phyloP scores from a whole-genome alignment of 2,329 filamentous ascomycete species.

The Alternaria longipes region DNA sequence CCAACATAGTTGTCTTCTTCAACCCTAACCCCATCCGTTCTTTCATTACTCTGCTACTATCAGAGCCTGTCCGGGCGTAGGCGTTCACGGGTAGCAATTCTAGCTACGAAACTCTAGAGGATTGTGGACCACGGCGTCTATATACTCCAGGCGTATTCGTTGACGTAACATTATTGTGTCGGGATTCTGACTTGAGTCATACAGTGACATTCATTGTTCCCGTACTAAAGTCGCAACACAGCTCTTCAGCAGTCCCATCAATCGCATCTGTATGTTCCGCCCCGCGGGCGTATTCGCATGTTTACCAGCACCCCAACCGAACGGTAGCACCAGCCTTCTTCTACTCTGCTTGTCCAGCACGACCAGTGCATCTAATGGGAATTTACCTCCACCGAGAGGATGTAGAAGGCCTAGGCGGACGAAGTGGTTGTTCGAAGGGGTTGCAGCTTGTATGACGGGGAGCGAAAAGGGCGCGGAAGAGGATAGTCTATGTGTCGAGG shows the following conservation, averaged over 20 bases:
- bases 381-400: constrained; percentile 56
- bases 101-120: too few relatives aligned
- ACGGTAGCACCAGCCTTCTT: constrained; percentile 54
- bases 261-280: constrained; percentile 36
- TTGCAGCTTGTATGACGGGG: constrained; percentile 45
- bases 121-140: too few relatives aligned
- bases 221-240: constrained; percentile 39
- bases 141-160: neutral
- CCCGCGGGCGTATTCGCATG: constrained; percentile 46
- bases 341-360: constrained; percentile 51
- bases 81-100: too few relatives aligned
- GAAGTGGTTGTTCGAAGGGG: constrained; percentile 49
- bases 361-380: constrained; percentile 56
- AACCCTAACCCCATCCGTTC: too few relatives aligned
- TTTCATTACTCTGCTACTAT: too few relatives aligned
- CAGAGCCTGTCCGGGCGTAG: too few relatives aligned
- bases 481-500: constrained; percentile 40
- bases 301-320: constrained; percentile 56
- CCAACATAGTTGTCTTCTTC: too few relatives aligned
- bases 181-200: neutral
- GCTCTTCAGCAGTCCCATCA: constrained; percentile 40
- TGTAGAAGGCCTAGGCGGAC: constrained; percentile 55
- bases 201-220: constrained; percentile 8
- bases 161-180: neutral
- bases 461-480: constrained; percentile 37